These are phyloP conservation scores for Mortierella claussenii DNA, from an alignment of 192 early-diverging fungal species.

Conservation along the genomic window DNA sequence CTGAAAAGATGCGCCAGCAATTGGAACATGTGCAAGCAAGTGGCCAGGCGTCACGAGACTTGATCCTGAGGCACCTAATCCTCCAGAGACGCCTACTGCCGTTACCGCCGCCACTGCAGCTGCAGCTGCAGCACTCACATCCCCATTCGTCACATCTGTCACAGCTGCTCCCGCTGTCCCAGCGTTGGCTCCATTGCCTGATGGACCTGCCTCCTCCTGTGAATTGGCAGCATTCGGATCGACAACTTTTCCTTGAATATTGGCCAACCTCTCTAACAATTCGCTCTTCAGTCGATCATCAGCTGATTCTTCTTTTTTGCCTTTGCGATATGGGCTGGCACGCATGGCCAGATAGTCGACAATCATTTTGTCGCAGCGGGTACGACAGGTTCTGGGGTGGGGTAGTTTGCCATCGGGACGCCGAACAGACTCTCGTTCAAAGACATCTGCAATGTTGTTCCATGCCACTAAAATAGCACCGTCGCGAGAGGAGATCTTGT, in stretches of 20 bases:
- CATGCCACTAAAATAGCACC: constrained; percentile 46
- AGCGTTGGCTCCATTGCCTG: background rate
- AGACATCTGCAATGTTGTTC: constrained; percentile 35
- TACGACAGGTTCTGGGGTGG: constrained; percentile 25
- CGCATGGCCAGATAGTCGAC: constrained; percentile 17
- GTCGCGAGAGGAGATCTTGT: constrained; percentile 37
- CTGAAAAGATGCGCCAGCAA: constrained; percentile 2
- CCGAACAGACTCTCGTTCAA: constrained; percentile 17
- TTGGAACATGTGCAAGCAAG: constrained; percentile 6
- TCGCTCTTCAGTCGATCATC: constrained; percentile 37
- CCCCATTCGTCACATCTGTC: background rate
- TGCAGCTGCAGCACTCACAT: background rate
- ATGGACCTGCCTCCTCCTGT: background rate
- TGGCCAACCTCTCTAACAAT: constrained; percentile 8
- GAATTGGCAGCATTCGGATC: background rate
- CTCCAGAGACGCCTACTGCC: background rate
- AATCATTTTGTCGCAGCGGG: constrained; percentile 46
- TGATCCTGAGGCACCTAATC: constrained; percentile 3
- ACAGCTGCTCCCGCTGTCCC: too few relatives aligned
- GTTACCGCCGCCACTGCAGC: background rate
- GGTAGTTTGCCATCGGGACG: constrained; percentile 33
- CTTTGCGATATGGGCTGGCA: constrained; percentile 1
- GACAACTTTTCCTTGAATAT: constrained; percentile 9
- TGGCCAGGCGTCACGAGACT: constrained; percentile 14
- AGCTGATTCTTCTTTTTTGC: constrained; percentile 22